Conservation (phyloP, 768 basidiomycete genomes). For the Naganishia vishniacii region DNA sequence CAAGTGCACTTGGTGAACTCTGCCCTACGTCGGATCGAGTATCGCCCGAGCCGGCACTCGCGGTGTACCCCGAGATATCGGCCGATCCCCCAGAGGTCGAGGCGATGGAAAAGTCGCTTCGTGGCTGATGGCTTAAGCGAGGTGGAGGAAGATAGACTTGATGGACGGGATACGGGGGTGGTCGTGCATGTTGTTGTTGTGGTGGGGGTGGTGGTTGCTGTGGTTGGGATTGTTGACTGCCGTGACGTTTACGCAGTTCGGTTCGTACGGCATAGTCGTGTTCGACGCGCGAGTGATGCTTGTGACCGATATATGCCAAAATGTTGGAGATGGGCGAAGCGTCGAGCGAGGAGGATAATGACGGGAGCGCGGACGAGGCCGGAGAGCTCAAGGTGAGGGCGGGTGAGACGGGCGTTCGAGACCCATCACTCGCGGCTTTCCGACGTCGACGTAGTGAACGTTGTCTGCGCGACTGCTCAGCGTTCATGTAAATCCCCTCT, state of each 20-base stretch:
- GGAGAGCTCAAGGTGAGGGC: conserved; percentile 6
- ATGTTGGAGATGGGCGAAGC: background rate
- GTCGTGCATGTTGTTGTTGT: background rate
- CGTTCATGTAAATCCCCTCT: conserved; percentile 11
- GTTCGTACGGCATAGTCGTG: conserved; percentile 6
- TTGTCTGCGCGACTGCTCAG: conserved; percentile 4
- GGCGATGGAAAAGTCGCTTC: conserved; percentile 12
- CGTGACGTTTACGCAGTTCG: conserved; percentile 7
- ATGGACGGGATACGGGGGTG: background rate
- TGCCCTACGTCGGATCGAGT: background rate
- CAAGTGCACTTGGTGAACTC: conserved; percentile 6
- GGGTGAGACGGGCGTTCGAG: background rate
- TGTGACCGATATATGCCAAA: background rate
- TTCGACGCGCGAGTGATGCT: background rate
- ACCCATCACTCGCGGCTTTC: conserved; percentile 14
- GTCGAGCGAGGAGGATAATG: background rate
- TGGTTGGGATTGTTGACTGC: conserved; percentile 1
- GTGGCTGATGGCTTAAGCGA: conserved; percentile 4
- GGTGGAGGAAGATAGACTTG: background rate
- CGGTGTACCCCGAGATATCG: background rate
- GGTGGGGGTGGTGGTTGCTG: background rate
- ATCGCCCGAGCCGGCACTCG: conserved; percentile 1
- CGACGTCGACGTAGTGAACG: background rate
- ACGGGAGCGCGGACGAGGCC: background rate
- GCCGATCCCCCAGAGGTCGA: conserved; percentile 7